Conservation (phyloP, 2,329 filamentous ascomycete species). For the Aspergillus fischeri region DNA sequence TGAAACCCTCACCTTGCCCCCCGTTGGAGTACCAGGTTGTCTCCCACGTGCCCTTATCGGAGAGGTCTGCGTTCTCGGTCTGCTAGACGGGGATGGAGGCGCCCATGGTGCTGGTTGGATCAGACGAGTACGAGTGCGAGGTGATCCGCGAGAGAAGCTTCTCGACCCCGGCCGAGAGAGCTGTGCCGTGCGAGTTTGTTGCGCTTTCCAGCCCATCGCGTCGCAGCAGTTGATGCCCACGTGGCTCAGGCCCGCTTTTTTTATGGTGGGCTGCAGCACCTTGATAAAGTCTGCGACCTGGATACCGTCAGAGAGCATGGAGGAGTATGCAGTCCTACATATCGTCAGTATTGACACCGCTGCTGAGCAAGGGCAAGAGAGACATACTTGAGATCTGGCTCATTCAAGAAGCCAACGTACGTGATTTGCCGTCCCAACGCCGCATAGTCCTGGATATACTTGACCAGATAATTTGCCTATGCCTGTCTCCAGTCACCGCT, state of each 20-base stretch:
- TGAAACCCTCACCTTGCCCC: slow-evolving; percentile 35
- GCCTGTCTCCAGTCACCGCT: slow-evolving; percentile 47
- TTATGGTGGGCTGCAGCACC: slow-evolving; percentile 32
- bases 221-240: slow-evolving; percentile 45
- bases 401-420: slow-evolving; percentile 45
- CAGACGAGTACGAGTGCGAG: slow-evolving; percentile 41
- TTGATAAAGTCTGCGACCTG: not conserved
- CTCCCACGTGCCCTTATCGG: slow-evolving; percentile 21
- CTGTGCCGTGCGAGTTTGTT: slow-evolving; percentile 21
- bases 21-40: not conserved
- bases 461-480: slow-evolving; percentile 47
- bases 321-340: not conserved
- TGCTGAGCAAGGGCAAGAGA: slow-evolving; percentile 10
- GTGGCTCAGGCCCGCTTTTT: slow-evolving; percentile 51
- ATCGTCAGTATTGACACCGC: not conserved
- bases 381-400: slow-evolving; percentile 38
- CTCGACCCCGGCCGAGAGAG: slow-evolving; percentile 31
- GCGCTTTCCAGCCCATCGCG: slow-evolving; percentile 40
- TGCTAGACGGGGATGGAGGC: slow-evolving; percentile 48
- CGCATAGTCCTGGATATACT: slow-evolving; percentile 44
- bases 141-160: slow-evolving; percentile 40
- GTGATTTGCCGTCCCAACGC: slow-evolving; percentile 38
- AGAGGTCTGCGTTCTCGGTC: slow-evolving; percentile 49
- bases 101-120: slow-evolving; percentile 38
- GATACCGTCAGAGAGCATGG: not conserved